Evolutionary conservation across 2,329 filamentous ascomycete genomes (phyloP), one percentile per base, ranked within the genome.

Genomic region (Pseudopyrenochaeta lycopersici): DNA sequence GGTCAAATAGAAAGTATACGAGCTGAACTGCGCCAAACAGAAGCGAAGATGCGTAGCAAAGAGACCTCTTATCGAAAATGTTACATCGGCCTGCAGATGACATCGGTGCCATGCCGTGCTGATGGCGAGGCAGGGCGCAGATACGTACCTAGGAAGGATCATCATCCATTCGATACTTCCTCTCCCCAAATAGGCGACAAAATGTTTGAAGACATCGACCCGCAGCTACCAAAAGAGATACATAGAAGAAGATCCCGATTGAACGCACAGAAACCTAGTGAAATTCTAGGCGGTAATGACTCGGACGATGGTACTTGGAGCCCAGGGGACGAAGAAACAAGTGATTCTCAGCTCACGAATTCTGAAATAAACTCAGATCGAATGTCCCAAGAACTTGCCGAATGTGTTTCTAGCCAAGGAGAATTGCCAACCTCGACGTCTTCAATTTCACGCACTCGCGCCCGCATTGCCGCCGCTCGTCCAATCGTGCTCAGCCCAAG

Each of bases 191-290:
- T 47, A 1, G 58, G 62, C 1, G 36, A 36, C 14, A 60, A 58
- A 14, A 58, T 63, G 54, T 62, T 60, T 29, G 55, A 62, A 27
- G 57, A 58, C 7, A 38, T 63, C 11, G 51, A 57, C 21, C 2
- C 27, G 29, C 21, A 49, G 20, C 38, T 10, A 20, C 5, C 15
- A 5, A 10, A 21, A 11, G 9, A 23, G 18, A 23, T 27, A 27
- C 23, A 5, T 9, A 27, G 9, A 10, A 18, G 11, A 39, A 9
- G 11, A 3, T 17, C 12, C 21, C 12, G 36, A 12, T 6, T 7
- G 4, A 10, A 21, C 7, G 18, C 10, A 14, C 2, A 14, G 21
- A 10, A 14, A 12, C 17, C 10, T 23, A 11, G 20, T 27, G 4
- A 23, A 14, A 23, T 21, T 10, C 11, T 9, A 14, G 12, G 35